These are phyloP conservation scores for Wallemia mellicola DNA, from an alignment of 1,284 basidiomycete species.

Conservation along the genomic window DNA sequence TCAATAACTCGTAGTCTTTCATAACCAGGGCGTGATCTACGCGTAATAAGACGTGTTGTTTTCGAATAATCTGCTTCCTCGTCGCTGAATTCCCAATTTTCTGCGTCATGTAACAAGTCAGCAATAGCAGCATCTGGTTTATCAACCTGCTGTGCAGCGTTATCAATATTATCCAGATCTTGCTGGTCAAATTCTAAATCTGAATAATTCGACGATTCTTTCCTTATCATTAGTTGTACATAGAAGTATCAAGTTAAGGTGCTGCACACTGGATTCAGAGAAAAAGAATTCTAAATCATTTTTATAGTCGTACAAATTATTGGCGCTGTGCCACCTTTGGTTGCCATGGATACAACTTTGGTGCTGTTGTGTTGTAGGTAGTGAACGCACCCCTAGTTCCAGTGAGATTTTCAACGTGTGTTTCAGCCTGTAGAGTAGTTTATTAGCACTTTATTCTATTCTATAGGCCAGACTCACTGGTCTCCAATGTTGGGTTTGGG, in stretches of 20 bases:
- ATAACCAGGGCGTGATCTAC: neutral
- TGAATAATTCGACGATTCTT: neutral
- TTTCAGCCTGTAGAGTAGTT: neutral
- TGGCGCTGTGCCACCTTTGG: constrained; percentile 25
- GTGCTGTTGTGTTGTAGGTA: constrained; percentile 52
- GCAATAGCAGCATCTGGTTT: too few relatives aligned
- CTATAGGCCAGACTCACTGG: neutral
- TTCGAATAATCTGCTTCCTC: neutral
- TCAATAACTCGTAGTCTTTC: neutral
- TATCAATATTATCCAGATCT: neutral
- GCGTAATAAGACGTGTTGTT: neutral
- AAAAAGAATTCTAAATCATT: neutral
- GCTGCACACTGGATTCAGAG: too few relatives aligned
- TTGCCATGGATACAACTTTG: constrained; percentile 57
- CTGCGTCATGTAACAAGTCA: neutral
- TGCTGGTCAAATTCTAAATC: neutral
- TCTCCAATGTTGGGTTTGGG: constrained; percentile 11
- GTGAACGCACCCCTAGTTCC: constrained; percentile 67
- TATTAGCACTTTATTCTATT: neutral
- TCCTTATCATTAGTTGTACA: too few relatives aligned
- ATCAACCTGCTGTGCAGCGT: neutral
- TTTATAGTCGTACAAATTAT: neutral
- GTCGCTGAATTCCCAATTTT: neutral
- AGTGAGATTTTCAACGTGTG: constrained; percentile 39
- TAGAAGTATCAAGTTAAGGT: too few relatives aligned